Conservation (phyloP, 192 early-diverging fungal genomes). For the Backusella circina region DNA sequence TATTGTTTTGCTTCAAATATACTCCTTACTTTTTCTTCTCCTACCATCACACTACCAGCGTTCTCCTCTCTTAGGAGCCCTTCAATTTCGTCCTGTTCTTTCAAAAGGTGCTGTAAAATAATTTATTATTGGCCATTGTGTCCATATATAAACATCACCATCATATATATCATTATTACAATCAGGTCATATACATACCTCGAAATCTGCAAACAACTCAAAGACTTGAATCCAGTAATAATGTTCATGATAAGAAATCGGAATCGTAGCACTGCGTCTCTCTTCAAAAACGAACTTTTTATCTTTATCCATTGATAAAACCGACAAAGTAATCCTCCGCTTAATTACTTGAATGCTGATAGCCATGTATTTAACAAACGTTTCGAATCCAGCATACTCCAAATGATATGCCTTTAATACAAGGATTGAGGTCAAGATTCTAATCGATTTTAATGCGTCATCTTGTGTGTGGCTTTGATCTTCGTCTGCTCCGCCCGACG, state of each 20-base stretch:
- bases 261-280: not conserved
- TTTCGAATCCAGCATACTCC: not conserved
- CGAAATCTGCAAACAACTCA: conserved; percentile 2
- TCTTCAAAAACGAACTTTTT: not conserved
- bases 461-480: not conserved
- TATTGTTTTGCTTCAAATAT: conserved; percentile 1
- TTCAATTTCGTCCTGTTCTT: no score
- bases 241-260: not conserved
- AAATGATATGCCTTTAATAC: not conserved
- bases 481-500: not conserved
- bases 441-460: not conserved
- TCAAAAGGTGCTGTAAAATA: conserved; percentile 3
- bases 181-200: not conserved
- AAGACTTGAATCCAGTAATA: conserved; percentile 1
- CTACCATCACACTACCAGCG: not conserved
- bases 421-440: not conserved
- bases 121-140: not conserved
- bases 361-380: not conserved
- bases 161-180: not conserved
- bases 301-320: conserved; percentile 2
- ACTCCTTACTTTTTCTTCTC: not conserved
- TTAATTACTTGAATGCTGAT: conserved; percentile 2
- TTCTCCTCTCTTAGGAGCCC: not conserved
- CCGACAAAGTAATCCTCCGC: not conserved
- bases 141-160: conserved; percentile 3